Evolutionary conservation across 2,329 filamentous ascomycete species (phyloP).

Genomic region (Orbilia brochopaga): DNA sequence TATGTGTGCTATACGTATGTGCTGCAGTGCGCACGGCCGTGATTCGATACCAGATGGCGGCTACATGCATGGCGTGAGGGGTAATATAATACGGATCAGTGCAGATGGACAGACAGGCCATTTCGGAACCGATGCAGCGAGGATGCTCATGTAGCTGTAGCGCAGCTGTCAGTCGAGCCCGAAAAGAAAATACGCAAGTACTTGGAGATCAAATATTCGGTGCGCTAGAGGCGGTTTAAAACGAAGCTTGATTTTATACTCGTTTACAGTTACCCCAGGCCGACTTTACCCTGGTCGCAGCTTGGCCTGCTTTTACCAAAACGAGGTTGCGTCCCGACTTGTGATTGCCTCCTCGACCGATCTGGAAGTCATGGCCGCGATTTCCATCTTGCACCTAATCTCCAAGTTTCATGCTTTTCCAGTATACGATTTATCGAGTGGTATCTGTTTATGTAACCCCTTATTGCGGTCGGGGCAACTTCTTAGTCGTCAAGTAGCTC

Average conservation of each 20-base stretch:
- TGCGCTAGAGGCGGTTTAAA: slow-evolving; percentile 35
- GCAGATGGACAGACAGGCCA: too few species aligned
- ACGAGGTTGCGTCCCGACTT: slow-evolving; percentile 38
- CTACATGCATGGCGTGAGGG: slow-evolving; percentile 29
- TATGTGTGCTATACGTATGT: too few species aligned
- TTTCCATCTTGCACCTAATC: slow-evolving; percentile 28
- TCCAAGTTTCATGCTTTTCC: slow-evolving; percentile 21
- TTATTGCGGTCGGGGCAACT: too few species aligned
- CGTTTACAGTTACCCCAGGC: background rate
- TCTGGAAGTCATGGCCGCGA: slow-evolving; percentile 47
- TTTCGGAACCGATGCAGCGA: too few species aligned
- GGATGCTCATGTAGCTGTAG: background rate
- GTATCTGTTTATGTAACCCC: too few species aligned
- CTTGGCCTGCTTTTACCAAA: slow-evolving; percentile 32
- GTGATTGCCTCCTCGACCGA: slow-evolving; percentile 37
- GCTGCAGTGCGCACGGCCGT: slow-evolving; percentile 21
- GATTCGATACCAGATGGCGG: slow-evolving; percentile 15
- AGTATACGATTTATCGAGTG: too few species aligned
- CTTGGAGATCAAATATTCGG: slow-evolving; percentile 32
- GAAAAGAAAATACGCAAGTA: slow-evolving; percentile 28
- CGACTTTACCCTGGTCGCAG: slow-evolving; percentile 37
- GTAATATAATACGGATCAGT: slow-evolving; percentile 17
- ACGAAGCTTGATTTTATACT: slow-evolving; percentile 31
- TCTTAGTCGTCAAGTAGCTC: too few species aligned
- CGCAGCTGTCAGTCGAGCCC: slow-evolving; percentile 5